phyloP scores from a whole-genome alignment of 2,329 filamentous ascomycete genomes.

The Paracamarosporium sp. region DNA sequence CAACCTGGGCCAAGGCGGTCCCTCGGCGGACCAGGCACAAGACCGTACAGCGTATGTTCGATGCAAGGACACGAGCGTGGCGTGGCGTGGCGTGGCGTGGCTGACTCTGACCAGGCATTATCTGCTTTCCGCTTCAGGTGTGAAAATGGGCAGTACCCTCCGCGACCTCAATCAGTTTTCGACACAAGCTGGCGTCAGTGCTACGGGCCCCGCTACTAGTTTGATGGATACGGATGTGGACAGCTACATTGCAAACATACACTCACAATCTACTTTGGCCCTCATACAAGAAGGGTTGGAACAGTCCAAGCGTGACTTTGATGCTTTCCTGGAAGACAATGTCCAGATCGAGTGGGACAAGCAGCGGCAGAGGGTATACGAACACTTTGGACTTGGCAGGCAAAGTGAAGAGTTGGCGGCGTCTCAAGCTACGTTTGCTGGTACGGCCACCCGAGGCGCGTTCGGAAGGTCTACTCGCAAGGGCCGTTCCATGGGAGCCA shows the following conservation, averaged over 20 bases:
- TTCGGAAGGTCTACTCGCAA: constrained; percentile 61
- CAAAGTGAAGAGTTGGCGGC: constrained; percentile 49
- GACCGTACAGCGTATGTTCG: constrained; percentile 59
- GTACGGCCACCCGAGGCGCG: constrained; percentile 48
- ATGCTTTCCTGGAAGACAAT: constrained; percentile 92
- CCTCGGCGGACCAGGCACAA: constrained; percentile 58
- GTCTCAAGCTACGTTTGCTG: constrained; percentile 43
- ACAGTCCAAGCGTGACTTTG: constrained; percentile 88
- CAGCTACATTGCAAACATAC: constrained; percentile 82
- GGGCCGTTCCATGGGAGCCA: constrained; percentile 47
- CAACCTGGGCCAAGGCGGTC: constrained; percentile 77
- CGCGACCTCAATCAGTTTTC: constrained; percentile 86
- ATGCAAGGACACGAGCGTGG: neutral
- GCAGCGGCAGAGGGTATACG: constrained; percentile 90
- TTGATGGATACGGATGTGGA: constrained; percentile 63
- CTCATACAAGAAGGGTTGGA: constrained; percentile 93
- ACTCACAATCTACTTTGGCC: constrained; percentile 87
- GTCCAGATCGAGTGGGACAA: constrained; percentile 95
- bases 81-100: too few relatives aligned
- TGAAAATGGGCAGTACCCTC: constrained; percentile 84
- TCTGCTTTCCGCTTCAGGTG: constrained; percentile 88
- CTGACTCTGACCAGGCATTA: constrained; percentile 71
- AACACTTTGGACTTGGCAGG: constrained; percentile 85
- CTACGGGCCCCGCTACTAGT: constrained; percentile 45
- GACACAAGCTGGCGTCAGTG: constrained; percentile 69